Percentiles rank a stretch among this genome's conserved stretches.
These are phyloP conservation scores for Diutina mesorugosa DNA, from an alignment of 1,139 yeast genomes.

Conservation along the genomic window DNA sequence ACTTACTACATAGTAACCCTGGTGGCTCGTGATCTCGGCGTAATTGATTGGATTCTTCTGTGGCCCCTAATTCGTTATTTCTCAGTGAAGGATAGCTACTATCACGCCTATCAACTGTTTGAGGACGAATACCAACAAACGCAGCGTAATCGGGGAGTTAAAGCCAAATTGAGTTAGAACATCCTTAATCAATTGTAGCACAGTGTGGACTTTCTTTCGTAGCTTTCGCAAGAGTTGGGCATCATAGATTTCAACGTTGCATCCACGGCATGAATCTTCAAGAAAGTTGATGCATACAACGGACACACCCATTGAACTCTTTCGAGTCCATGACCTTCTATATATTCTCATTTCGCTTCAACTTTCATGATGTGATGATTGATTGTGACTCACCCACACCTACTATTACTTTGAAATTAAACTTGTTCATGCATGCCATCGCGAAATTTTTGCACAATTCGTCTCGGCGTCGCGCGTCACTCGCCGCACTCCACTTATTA, in stretches of 20 bases:
- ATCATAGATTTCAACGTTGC: too few relatives aligned
- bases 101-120: slow-evolving; percentile 26
- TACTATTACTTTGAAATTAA: neutral
- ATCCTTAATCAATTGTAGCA: neutral
- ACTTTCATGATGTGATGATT: neutral
- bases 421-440: neutral
- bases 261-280: too few relatives aligned
- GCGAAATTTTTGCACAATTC: neutral
- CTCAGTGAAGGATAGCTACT: slow-evolving; percentile 47
- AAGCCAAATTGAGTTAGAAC: neutral
- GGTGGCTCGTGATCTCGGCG: slow-evolving; percentile 43
- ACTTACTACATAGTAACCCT: slow-evolving; percentile 42
- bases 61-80: slow-evolving; percentile 34
- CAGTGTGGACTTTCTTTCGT: neutral
- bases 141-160: neutral
- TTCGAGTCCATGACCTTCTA: too few relatives aligned
- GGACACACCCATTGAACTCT: too few relatives aligned
- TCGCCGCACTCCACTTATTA: neutral
- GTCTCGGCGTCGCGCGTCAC: neutral
- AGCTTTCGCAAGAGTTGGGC: too few relatives aligned
- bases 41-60: slow-evolving; percentile 43
- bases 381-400: neutral
- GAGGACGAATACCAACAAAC: slow-evolving; percentile 18
- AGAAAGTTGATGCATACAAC: too few relatives aligned
- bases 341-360: too few relatives aligned